A percentile compares a stretch with the other conserved stretches of the same genome.
These are phyloP conservation scores for Stereocaulon alpinum DNA, from an alignment of 495 filamentous ascomycete genomes.

Conservation along the genomic window DNA sequence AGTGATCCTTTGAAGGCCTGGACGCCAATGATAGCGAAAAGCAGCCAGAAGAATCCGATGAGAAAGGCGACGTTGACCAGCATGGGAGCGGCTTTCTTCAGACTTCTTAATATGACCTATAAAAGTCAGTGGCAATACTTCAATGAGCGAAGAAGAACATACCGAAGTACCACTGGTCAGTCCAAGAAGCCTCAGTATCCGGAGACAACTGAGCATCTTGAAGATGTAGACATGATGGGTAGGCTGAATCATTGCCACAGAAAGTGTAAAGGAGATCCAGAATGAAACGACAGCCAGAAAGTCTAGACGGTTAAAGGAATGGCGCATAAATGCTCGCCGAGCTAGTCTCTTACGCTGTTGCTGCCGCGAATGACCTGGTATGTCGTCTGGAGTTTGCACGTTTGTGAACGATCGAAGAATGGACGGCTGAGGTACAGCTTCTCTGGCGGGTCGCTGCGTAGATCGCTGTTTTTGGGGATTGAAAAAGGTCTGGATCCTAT, in stretches of 20 bases:
- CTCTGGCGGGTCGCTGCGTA: constrained; percentile 34
- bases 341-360: constrained; percentile 77
- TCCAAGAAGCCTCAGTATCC: constrained; percentile 77
- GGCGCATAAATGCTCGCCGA: constrained; percentile 82
- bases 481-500: constrained; percentile 69
- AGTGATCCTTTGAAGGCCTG: constrained; percentile 97
- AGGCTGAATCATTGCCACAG: constrained; percentile 54
- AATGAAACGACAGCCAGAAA: constrained; percentile 94
- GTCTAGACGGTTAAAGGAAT: constrained; percentile 91
- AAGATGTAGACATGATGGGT: constrained; percentile 74
- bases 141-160: constrained; percentile 22
- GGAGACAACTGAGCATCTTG: constrained; percentile 88
- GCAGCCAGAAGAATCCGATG: constrained; percentile 96
- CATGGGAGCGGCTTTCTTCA: constrained; percentile 89
- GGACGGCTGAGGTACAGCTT: constrained; percentile 36
- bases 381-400: constrained; percentile 43
- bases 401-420: constrained; percentile 78
- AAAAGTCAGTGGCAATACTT: constrained; percentile 20
- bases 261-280: constrained; percentile 78
- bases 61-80: constrained; percentile 94
- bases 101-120: constrained; percentile 80
- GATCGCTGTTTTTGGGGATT: constrained; percentile 65
- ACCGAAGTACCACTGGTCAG: constrained; percentile 86
- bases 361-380: constrained; percentile 58
- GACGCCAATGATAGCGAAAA: constrained; percentile 93